Evolutionary conservation across 257 asterid species (phyloP).

Genomic region (Plantago ovata): DNA sequence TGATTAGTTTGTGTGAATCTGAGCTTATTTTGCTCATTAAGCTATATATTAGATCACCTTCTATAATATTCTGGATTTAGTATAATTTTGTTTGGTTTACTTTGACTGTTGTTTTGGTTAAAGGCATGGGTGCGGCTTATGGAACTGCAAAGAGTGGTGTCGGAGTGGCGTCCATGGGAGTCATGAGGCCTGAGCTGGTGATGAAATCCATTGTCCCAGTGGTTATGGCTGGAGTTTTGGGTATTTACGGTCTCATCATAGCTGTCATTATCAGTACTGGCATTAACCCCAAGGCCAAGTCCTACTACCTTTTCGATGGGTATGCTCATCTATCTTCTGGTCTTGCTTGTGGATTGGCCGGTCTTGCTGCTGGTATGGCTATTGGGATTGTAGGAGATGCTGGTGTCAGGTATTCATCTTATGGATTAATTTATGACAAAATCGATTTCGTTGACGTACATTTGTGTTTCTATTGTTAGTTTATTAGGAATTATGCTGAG

Average conservation of each 20-base stretch:
- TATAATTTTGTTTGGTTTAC: too few relatives aligned
- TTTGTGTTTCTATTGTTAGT: not conserved
- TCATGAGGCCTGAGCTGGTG: conserved; percentile 87
- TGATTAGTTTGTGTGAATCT: too few relatives aligned
- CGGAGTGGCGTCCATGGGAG: conserved; percentile 93
- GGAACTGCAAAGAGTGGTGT: conserved; percentile 94
- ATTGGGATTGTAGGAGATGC: conserved; percentile 90
- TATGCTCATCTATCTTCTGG: conserved; percentile 89
- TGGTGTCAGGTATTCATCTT: conserved; percentile 64
- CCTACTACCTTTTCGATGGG: conserved; percentile 79
- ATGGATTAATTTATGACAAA: not conserved
- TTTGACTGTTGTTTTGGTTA: conserved; percentile 7
- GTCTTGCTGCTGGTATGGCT: conserved; percentile 92
- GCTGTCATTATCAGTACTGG: conserved; percentile 90
- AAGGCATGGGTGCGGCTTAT: conserved; percentile 95
- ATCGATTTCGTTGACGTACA: not conserved
- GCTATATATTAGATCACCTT: too few relatives aligned
- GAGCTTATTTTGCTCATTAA: too few relatives aligned
- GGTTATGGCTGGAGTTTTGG: conserved; percentile 97
- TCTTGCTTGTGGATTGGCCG: conserved; percentile 83
- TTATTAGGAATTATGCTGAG: not conserved
- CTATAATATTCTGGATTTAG: too few relatives aligned
- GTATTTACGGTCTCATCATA: conserved; percentile 80
- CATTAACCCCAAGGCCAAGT: conserved; percentile 79
- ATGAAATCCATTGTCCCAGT: conserved; percentile 91